phyloP scores from a whole-genome alignment of 768 basidiomycete genomes.

The Mycena polygramma region DNA sequence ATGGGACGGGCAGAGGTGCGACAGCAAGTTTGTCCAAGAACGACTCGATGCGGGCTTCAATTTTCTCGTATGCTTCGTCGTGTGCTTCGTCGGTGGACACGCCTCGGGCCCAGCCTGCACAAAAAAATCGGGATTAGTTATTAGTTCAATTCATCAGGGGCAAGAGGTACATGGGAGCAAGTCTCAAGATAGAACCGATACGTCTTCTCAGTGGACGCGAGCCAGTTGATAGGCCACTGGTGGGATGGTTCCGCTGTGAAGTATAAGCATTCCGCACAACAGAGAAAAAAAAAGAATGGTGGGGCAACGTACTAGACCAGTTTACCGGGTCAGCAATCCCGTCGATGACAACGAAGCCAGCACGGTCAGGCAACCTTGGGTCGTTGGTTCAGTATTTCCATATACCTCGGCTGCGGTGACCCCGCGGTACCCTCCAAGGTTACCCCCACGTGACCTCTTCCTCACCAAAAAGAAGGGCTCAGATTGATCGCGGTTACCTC shows the following conservation, averaged over 20 bases:
- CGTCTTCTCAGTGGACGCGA: constrained; percentile 40
- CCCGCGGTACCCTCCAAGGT: no score
- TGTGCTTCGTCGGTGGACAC: constrained; percentile 37
- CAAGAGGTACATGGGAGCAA: constrained; percentile 28
- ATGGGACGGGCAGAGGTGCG: constrained; percentile 37
- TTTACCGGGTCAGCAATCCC: constrained; percentile 40
- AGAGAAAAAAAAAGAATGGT: no score
- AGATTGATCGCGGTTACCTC: no score
- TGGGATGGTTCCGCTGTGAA: constrained; percentile 39
- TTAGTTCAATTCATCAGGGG: neutral
- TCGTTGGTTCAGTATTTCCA: no score
- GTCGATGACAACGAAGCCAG: constrained; percentile 41
- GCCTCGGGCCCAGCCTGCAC: constrained; percentile 38
- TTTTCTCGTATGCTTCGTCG: constrained; percentile 32
- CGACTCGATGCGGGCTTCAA: constrained; percentile 35
- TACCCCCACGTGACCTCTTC: no score
- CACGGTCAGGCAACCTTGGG: constrained; percentile 38
- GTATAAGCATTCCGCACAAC: no score
- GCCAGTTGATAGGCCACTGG: constrained; percentile 42
- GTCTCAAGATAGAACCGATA: constrained; percentile 39
- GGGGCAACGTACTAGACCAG: constrained; percentile 38
- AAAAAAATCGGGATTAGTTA: neutral
- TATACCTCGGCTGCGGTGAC: no score
- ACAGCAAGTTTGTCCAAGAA: constrained; percentile 41
- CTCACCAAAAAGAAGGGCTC: no score